These are phyloP conservation scores for Cordyceps javanica DNA, from an alignment of 2,329 filamentous ascomycete genomes.

Conservation along the genomic window DNA sequence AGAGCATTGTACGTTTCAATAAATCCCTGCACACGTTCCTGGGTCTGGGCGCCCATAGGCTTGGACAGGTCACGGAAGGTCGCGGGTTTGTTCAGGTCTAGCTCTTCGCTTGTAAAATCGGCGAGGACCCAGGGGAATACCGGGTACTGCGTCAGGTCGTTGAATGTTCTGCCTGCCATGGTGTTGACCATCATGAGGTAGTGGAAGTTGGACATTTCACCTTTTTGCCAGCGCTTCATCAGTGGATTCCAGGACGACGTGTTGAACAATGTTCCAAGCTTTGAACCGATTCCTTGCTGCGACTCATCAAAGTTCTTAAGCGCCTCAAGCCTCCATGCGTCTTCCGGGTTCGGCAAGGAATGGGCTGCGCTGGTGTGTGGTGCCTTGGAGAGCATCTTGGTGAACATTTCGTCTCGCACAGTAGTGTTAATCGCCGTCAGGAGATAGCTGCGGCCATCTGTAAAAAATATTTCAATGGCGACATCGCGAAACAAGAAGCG, in stretches of 20 bases:
- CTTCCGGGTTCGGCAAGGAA: constrained; percentile 69
- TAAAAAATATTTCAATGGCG: constrained; percentile 95
- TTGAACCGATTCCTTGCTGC: constrained; percentile 66
- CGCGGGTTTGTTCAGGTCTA: constrained; percentile 77
- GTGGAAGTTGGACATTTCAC: constrained; percentile 97
- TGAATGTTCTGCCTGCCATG: constrained; percentile 93
- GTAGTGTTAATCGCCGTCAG: constrained; percentile 72
- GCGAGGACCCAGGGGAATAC: constrained; percentile 97
- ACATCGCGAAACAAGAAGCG: constrained; percentile 94
- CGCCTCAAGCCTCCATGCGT: constrained; percentile 86
- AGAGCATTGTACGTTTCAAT: constrained; percentile 80
- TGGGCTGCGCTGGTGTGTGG: constrained; percentile 70
- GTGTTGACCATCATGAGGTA: constrained; percentile 99
- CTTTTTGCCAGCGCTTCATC: constrained; percentile 83
- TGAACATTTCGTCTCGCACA: constrained; percentile 73
- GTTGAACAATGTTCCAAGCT: constrained; percentile 89
- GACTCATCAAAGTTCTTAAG: constrained; percentile 60
- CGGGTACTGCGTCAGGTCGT: constrained; percentile 95
- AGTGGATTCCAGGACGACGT: constrained; percentile 74
- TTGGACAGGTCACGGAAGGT: constrained; percentile 89
- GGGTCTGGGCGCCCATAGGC: constrained; percentile 90
- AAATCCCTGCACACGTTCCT: constrained; percentile 69
- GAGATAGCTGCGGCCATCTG: constrained; percentile 90
- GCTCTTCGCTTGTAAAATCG: constrained; percentile 89
- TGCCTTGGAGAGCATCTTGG: constrained; percentile 69